Evolutionary conservation across 75 land plant genomes (phyloP), one percentile per base, ranked within the genome.

Genomic region (Pinus tabuliformis): DNA sequence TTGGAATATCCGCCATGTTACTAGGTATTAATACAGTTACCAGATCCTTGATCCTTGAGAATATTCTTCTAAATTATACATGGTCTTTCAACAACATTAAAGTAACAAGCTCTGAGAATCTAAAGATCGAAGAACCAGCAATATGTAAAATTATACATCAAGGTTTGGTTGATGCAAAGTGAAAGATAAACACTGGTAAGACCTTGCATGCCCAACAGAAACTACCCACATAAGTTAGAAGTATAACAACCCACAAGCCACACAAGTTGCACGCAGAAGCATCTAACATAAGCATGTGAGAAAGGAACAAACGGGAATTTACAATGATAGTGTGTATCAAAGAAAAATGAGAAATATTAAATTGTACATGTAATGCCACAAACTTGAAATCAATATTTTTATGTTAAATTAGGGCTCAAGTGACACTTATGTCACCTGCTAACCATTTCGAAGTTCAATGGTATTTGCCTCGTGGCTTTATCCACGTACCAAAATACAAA

Each of bases 401-500:
- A 39, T 18, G 45, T n/a, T 9, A 66, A 36, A 66, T 5, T 49
- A 39, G 12, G 70, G 8, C 42, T 26, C 7, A 42, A 66, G 70
- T 20, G 49, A 66, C 70, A 65, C 22, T 37, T 66, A 2, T 37
- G 49, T 66, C 70, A 18, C 49, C 36, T 66, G 70, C 70, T 66
- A 37, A 17, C 39, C 45, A 36, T 36, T 36, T 65, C 16, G 70
- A 36, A 12, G 37, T 65, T 65, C 42, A 16, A 20, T 65, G 39
- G 12, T 65, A 36, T 33, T 1, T 65, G 18, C 14, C 16, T 39
- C 70, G 6, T 66, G 70, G 49, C 20, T 66, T 37, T 14, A 6
- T 64, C 70, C 33, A 14, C 20, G 17, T 65, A 65, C 68, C 11
- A 64, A 64, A 62, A 9, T 49, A 49, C 54, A 39, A 65, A 33